Evolutionary conservation across 257 asterid species (phyloP).

Genomic region (Solanum ossicruentum): DNA sequence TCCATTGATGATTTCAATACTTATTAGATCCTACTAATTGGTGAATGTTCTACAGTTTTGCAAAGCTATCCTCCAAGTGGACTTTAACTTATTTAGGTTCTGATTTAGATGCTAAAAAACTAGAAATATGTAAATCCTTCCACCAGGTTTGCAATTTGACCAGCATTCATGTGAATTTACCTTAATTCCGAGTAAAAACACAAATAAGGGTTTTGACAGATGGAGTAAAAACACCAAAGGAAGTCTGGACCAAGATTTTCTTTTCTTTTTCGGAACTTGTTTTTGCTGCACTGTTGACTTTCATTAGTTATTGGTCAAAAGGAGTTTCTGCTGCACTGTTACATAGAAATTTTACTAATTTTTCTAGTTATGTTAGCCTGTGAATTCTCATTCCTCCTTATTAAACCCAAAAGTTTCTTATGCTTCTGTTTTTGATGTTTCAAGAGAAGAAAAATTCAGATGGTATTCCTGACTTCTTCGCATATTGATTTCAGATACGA

Average conservation of each 20-base stretch:
- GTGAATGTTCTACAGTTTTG: not conserved
- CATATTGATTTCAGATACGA: constrained; percentile 39
- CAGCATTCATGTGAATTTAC: not conserved
- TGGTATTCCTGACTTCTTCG: not conserved
- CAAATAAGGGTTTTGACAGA: not conserved
- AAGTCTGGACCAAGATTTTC: not conserved
- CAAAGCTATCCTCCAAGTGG: not conserved
- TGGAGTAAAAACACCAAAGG: not conserved
- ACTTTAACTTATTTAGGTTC: not conserved
- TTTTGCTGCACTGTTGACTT: not conserved
- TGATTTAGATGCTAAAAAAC: not conserved
- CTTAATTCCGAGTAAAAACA: not conserved
- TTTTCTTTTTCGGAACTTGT: not conserved
- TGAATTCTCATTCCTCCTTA: not conserved
- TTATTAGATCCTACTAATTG: not conserved
- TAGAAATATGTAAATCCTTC: not conserved
- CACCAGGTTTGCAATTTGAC: not conserved
- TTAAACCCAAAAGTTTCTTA: not conserved
- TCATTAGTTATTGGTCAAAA: not conserved
- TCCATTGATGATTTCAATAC: not conserved
- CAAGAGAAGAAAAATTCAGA: not conserved
- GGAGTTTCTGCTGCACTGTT: not conserved
- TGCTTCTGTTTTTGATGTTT: not conserved
- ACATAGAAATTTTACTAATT: not conserved
- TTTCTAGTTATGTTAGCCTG: not conserved